A percentile compares a stretch with the other conserved stretches of the same genome.
phyloP scores from a whole-genome alignment of 805 yeast species.

The Kuraishia floccosa region DNA sequence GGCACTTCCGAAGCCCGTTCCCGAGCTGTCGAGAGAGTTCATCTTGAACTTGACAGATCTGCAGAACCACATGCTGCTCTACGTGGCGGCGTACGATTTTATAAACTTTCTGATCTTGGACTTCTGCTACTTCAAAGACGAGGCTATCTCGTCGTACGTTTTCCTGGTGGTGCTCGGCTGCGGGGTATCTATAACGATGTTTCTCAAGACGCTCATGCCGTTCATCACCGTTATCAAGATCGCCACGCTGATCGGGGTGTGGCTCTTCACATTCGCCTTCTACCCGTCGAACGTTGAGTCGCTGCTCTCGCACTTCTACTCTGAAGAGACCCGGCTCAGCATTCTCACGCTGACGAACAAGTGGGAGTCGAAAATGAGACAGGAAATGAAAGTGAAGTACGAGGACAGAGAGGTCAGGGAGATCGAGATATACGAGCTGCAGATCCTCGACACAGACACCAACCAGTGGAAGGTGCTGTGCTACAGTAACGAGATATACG shows the following conservation, averaged over 20 bases:
- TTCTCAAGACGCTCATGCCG: slow-evolving; percentile 6
- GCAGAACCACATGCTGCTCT: slow-evolving; percentile 68
- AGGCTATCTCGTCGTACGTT: slow-evolving; percentile 40
- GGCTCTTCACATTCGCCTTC: slow-evolving; percentile 31
- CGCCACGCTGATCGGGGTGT: slow-evolving; percentile 25
- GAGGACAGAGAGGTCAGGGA: slow-evolving; percentile 30
- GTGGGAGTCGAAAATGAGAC: slow-evolving; percentile 27
- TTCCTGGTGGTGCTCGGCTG: slow-evolving; percentile 27
- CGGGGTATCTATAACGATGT: slow-evolving; percentile 16
- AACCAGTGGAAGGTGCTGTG: slow-evolving; percentile 59
- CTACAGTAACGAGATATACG: slow-evolving; percentile 40
- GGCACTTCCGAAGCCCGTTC: slow-evolving; percentile 56
- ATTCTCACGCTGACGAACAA: slow-evolving; percentile 35
- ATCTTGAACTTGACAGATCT: slow-evolving; percentile 69
- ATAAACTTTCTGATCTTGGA: slow-evolving; percentile 34
- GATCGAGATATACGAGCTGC: slow-evolving; percentile 63
- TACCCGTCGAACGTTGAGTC: slow-evolving; percentile 45
- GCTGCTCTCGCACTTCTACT: slow-evolving; percentile 34
- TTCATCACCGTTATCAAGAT: slow-evolving; percentile 17
- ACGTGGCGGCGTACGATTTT: slow-evolving; percentile 52
- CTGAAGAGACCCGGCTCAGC: slow-evolving; percentile 54
- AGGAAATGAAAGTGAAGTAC: slow-evolving; percentile 12
- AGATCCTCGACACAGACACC: slow-evolving; percentile 31
- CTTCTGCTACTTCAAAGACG: slow-evolving; percentile 56
- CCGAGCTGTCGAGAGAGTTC: slow-evolving; percentile 72